These are phyloP conservation scores for Flaveria bidentis DNA, from an alignment of 129 eudicot species.

Conservation along the genomic window DNA sequence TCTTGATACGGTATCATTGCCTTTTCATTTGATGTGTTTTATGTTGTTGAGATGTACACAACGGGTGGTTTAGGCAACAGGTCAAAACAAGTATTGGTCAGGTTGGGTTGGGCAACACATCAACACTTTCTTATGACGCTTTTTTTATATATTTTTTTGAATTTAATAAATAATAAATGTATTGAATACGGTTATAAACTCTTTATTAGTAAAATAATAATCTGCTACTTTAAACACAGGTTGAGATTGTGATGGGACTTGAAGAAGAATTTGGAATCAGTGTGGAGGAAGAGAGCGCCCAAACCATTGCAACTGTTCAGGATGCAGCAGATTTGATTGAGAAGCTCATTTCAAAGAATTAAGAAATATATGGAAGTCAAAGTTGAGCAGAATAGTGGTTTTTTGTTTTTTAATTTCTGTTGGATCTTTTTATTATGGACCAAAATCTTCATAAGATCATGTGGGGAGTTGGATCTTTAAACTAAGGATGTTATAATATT, in stretches of 20 bases:
- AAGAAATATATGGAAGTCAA: constrained; percentile 18
- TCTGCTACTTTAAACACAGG: constrained; percentile 36
- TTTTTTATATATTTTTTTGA: no score
- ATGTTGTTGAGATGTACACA: not conserved
- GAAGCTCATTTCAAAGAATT: constrained; percentile 48
- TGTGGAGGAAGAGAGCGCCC: constrained; percentile 90
- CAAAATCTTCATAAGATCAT: constrained; percentile 31
- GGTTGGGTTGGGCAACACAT: not conserved
- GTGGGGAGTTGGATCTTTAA: constrained; percentile 26
- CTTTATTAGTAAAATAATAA: not conserved
- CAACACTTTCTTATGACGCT: not conserved
- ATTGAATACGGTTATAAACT: not conserved
- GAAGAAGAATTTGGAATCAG: constrained; percentile 81
- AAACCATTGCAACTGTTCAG: constrained; percentile 72
- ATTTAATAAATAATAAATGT: not conserved
- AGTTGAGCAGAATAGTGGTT: constrained; percentile 22
- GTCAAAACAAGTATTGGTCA: not conserved
- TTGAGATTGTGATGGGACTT: constrained; percentile 92
- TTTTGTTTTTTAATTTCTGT: not conserved
- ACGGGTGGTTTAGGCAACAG: not conserved
- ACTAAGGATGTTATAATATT: constrained; percentile 22
- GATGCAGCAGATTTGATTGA: constrained; percentile 93
- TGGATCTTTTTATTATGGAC: constrained; percentile 9
- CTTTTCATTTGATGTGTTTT: not conserved
- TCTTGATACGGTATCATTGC: constrained; percentile 70